Percentiles rank a stretch among this genome's conserved stretches.
Evolutionary conservation across 2,329 filamentous ascomycete genomes (phyloP).

Genomic region (Epichloe bromicola): DNA sequence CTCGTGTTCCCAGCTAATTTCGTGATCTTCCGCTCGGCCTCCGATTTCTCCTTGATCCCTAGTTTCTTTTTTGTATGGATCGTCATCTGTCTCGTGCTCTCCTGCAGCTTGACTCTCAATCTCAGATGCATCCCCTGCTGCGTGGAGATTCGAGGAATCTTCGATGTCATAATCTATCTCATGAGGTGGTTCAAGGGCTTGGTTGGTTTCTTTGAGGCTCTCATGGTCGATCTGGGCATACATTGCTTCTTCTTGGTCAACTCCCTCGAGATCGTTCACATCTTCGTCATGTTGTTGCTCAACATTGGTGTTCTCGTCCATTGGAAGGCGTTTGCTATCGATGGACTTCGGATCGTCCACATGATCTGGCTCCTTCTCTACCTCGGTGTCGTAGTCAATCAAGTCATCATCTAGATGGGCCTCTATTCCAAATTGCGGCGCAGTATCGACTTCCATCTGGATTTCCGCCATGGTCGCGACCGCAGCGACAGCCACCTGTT

Average conservation of each 20-base stretch:
- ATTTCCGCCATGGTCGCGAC: constrained; percentile 14
- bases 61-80: neutral
- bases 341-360: neutral
- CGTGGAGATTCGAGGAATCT: constrained; percentile 3
- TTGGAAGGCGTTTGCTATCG: neutral
- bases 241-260: neutral
- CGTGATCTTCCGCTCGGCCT: constrained; percentile 6
- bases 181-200: constrained; percentile 11
- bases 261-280: constrained; percentile 6
- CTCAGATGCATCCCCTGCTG: neutral
- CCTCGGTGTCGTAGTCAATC: constrained; percentile 25
- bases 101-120: neutral
- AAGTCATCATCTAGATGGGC: constrained; percentile 20
- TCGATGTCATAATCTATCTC: constrained; percentile 26
- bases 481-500: neutral
- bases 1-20: constrained; percentile 13
- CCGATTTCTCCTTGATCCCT: neutral
- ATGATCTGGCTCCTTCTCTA: constrained; percentile 1
- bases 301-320: neutral
- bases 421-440: constrained; percentile 13
- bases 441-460: constrained; percentile 20
- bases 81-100: neutral
- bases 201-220: constrained; percentile 3
- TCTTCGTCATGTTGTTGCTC: constrained; percentile 6
- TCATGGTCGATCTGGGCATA: neutral